Evolutionary conservation across 225 moss, liverwort and hornwort species (phyloP).

Genomic region (Pseudisothecium myosuroides): DNA sequence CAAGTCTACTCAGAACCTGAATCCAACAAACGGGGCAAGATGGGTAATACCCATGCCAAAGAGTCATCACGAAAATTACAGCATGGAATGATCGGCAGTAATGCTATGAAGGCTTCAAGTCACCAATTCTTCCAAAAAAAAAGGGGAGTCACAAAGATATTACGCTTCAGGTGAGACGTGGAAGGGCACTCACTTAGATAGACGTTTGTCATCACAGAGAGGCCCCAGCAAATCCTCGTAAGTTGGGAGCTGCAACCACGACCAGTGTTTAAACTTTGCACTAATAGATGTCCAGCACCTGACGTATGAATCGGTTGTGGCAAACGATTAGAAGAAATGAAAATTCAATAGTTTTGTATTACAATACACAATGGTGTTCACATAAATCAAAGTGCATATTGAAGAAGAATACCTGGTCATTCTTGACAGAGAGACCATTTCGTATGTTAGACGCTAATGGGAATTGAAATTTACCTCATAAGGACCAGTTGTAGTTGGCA

Average conservation of each 20-base stretch:
- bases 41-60: not conserved
- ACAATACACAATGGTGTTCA: not conserved
- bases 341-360: not conserved
- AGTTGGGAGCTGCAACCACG: slow-evolving; percentile 34
- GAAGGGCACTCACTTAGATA: slow-evolving; percentile 17
- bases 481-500: slow-evolving; percentile 24
- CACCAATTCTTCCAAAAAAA: not conserved
- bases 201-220: slow-evolving; percentile 32
- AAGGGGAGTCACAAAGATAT: not conserved
- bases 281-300: not conserved
- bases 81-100: not conserved
- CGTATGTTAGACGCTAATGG: not conserved
- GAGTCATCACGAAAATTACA: not conserved
- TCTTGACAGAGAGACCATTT: not conserved
- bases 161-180: not conserved
- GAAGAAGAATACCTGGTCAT: not conserved
- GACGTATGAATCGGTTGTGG: not conserved
- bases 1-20: not conserved
- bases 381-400: not conserved
- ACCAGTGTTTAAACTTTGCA: not conserved
- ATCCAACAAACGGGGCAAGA: not conserved
- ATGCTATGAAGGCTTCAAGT: not conserved
- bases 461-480: slow-evolving; percentile 6
- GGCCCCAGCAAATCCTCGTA: slow-evolving; percentile 39
- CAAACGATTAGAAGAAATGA: not conserved